phyloP scores from a whole-genome alignment of 768 basidiomycete species.

The Mrakia gelida region DNA sequence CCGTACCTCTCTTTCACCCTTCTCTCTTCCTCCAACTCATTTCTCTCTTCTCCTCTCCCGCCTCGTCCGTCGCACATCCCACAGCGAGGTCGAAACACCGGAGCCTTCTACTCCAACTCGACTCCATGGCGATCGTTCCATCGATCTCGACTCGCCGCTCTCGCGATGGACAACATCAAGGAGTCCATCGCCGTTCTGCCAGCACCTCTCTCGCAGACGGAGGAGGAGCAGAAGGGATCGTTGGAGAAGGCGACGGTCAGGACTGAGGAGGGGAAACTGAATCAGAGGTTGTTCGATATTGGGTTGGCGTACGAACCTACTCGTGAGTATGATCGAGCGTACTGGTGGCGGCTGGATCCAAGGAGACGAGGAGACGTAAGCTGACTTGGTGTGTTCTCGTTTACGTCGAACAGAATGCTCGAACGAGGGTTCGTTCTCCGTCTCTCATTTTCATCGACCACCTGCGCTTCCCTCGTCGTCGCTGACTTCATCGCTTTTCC shows the following conservation, averaged over 20 bases:
- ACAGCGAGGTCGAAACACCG: conserved; percentile 39
- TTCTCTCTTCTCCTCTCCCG: too few relatives aligned
- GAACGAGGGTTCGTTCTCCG: conserved; percentile 3
- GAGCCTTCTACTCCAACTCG: conserved; percentile 34
- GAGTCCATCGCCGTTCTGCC: conserved; percentile 10
- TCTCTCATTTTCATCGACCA: too few relatives aligned
- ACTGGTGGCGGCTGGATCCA: too few relatives aligned
- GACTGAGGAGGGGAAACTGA: neutral
- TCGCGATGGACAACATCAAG: conserved; percentile 12
- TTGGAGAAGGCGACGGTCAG: neutral
- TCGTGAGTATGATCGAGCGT: conserved; percentile 34
- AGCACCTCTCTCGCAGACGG: neutral
- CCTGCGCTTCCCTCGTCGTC: neutral
- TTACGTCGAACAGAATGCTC: neutral
- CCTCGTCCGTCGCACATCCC: neutral
- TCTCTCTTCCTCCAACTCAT: neutral
- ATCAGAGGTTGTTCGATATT: conserved; percentile 36
- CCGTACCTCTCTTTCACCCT: neutral
- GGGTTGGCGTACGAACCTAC: conserved; percentile 38
- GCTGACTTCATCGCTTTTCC: neutral
- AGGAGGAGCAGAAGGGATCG: neutral
- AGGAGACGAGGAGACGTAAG: too few relatives aligned
- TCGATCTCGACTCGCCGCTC: conserved; percentile 38
- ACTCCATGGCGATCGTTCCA: conserved; percentile 41
- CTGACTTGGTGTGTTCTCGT: neutral